These are phyloP conservation scores for Paecilomyces dactylethromorphus DNA, from an alignment of 2,329 filamentous ascomycete species.

Conservation along the genomic window DNA sequence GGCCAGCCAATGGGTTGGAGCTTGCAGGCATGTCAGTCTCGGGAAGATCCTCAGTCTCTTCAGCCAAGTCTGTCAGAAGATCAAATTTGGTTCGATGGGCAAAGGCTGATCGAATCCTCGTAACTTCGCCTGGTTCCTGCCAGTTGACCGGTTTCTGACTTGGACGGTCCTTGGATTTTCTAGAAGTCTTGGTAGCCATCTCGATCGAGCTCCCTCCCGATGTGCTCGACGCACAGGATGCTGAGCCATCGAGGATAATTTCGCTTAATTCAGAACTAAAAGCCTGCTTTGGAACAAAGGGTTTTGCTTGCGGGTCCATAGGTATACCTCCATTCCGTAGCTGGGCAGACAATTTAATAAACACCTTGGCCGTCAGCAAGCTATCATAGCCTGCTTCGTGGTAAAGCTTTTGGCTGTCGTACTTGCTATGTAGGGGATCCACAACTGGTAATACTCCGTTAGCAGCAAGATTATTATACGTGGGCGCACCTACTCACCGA, in stretches of 20 bases:
- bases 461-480: slow-evolving; percentile 1
- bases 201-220: not conserved
- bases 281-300: slow-evolving; percentile 2
- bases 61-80: slow-evolving; percentile 13
- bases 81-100: slow-evolving; percentile 25
- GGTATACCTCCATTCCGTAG: slow-evolving; percentile 34
- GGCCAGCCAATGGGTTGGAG: not conserved
- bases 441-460: slow-evolving; percentile 20
- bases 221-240: not conserved
- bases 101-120: slow-evolving; percentile 14
- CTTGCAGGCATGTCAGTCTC: not conserved
- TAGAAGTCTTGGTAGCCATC: not conserved
- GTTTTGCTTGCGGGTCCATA: slow-evolving; percentile 16
- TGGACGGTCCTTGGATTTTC: not conserved
- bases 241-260: not conserved
- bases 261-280: not conserved
- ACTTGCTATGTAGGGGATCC: slow-evolving; percentile 24
- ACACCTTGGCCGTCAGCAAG: slow-evolving; percentile 53
- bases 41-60: slow-evolving; percentile 6
- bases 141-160: slow-evolving; percentile 4
- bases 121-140: not conserved
- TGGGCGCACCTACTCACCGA: slow-evolving; percentile 17
- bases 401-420: slow-evolving; percentile 13
- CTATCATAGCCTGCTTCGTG: slow-evolving; percentile 62
- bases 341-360: slow-evolving; percentile 50